Conservation (phyloP, 2,329 filamentous ascomycete genomes). For the Pseudogymnoascus sp. region DNA sequence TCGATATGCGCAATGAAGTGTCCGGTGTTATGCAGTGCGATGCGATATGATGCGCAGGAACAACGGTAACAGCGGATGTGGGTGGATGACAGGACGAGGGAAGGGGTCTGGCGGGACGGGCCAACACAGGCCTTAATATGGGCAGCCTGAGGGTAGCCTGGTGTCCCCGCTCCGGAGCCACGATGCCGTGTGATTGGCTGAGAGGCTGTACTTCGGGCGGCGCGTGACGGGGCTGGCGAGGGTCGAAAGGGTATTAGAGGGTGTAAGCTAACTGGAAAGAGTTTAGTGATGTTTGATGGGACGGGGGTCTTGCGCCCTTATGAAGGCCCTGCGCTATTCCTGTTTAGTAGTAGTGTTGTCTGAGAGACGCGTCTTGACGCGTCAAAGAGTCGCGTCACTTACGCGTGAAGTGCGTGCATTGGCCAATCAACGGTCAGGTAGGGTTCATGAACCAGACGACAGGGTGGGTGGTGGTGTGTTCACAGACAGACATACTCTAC, state of each 20-base stretch:
- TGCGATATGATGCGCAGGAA: slow-evolving; percentile 8
- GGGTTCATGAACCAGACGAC: slow-evolving; percentile 16
- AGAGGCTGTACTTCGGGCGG: not conserved
- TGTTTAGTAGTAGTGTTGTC: not conserved
- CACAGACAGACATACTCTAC: not conserved
- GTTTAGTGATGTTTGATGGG: not conserved
- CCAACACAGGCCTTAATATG: slow-evolving; percentile 7
- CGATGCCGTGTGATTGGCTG: slow-evolving; percentile 2
- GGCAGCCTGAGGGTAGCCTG: slow-evolving; percentile 3
- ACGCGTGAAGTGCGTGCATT: not conserved
- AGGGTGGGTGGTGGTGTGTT: slow-evolving; percentile 34
- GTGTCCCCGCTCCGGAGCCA: not conserved
- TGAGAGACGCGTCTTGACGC: not conserved
- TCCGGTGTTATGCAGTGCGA: slow-evolving; percentile 2
- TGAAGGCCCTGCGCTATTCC: not conserved
- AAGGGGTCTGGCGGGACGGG: slow-evolving; percentile 6
- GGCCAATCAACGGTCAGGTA: slow-evolving; percentile 18
- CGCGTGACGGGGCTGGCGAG: not conserved
- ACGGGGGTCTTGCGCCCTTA: not conserved
- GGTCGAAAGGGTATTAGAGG: not conserved
- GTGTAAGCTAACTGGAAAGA: not conserved
- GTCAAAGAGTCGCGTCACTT: not conserved
- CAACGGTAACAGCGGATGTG: not conserved
- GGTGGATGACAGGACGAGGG: slow-evolving; percentile 6
- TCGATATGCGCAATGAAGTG: not conserved